Conservation (phyloP, 2,329 filamentous ascomycete genomes). For the Nakataea oryzae region DNA sequence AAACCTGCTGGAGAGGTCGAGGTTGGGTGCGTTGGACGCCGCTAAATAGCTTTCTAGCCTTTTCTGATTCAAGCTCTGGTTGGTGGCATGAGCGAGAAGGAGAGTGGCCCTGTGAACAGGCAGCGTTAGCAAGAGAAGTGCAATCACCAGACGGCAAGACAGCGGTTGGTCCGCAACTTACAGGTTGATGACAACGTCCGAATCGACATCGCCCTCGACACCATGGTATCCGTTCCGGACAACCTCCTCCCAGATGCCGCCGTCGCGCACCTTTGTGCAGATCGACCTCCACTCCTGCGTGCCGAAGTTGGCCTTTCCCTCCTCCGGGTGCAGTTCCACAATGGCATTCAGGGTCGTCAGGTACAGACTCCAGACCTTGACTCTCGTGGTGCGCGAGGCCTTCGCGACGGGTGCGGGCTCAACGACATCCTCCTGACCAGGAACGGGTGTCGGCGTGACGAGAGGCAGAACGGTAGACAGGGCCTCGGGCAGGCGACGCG, state of each 20-base stretch:
- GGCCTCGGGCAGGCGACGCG: constrained; percentile 83
- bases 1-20: constrained; percentile 60
- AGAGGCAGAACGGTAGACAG: constrained; percentile 76
- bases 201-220: constrained; percentile 80
- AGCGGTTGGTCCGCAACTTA: constrained; percentile 28
- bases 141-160: neutral
- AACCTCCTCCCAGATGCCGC: constrained; percentile 90
- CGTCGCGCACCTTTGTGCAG: constrained; percentile 76
- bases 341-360: constrained; percentile 87
- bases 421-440: neutral
- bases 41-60: constrained; percentile 84
- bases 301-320: constrained; percentile 83
- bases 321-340: constrained; percentile 77
- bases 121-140: neutral
- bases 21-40: constrained; percentile 58
- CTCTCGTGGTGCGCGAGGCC: constrained; percentile 70
- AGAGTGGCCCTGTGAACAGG: constrained; percentile 64
- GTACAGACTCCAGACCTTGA: constrained; percentile 97
- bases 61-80: constrained; percentile 76
- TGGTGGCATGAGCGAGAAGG: constrained; percentile 77
- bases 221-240: constrained; percentile 80
- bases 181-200: constrained; percentile 87
- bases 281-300: constrained; percentile 74
- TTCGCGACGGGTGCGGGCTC: constrained; percentile 65
- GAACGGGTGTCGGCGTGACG: constrained; percentile 47